Percentiles rank a stretch among this genome's conserved stretches.
These are phyloP conservation scores for Colletotrichum destructivum DNA, from an alignment of 2,329 filamentous ascomycete genomes.

Conservation along the genomic window DNA sequence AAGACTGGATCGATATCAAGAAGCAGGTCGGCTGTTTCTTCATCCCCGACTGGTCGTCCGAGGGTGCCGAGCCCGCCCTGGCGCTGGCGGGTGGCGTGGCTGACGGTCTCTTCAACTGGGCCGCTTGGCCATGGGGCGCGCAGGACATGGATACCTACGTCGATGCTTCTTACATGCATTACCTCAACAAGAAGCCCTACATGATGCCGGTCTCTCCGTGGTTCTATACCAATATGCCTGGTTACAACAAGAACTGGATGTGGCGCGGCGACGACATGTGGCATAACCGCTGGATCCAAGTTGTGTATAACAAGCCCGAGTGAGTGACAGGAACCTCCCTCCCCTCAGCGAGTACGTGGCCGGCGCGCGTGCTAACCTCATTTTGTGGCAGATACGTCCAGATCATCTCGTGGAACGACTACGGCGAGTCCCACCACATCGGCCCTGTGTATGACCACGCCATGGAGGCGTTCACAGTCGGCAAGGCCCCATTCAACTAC, in stretches of 20 bases:
- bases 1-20: constrained; percentile 60
- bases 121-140: constrained; percentile 52
- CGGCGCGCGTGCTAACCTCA: no score
- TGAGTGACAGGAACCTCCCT: neutral
- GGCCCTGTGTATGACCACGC: constrained; percentile 58
- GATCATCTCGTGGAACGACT: constrained; percentile 63
- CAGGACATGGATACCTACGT: constrained; percentile 40
- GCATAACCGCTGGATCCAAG: constrained; percentile 70
- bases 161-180: constrained; percentile 42
- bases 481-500: constrained; percentile 61
- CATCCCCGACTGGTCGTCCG: constrained; percentile 60
- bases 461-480: constrained; percentile 5
- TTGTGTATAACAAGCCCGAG: constrained; percentile 71
- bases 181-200: constrained; percentile 63
- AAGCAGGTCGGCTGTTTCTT: constrained; percentile 56
- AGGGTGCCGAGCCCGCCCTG: constrained; percentile 49
- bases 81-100: constrained; percentile 59
- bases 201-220: constrained; percentile 71
- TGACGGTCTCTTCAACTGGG: constrained; percentile 56
- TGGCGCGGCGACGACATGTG: constrained; percentile 73
- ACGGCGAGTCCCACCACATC: constrained; percentile 69
- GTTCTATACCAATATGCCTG: constrained; percentile 72
- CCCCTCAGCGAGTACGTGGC: no score
- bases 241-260: constrained; percentile 68
- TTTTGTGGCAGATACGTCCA: constrained; percentile 54